phyloP scores from a whole-genome alignment of 495 filamentous ascomycete genomes.

The Thermochaetoides thermophila region DNA sequence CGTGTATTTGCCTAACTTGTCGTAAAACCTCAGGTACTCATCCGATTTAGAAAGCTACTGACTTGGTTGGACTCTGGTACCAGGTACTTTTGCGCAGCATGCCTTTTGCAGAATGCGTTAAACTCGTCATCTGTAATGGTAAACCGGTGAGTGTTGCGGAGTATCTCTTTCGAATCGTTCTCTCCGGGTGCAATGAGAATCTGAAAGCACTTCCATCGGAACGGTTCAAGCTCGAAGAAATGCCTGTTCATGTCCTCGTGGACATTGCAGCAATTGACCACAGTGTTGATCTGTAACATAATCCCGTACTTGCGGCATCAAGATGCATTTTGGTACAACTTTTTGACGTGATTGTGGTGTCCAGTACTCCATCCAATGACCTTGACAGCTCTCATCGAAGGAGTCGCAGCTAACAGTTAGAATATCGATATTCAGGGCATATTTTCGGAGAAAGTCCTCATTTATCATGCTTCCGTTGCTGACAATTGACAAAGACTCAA shows the following conservation, averaged over 20 bases:
- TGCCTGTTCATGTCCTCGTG: slow-evolving; percentile 39
- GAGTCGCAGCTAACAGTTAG: slow-evolving; percentile 43
- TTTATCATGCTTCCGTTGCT: slow-evolving; percentile 9
- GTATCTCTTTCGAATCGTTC: slow-evolving; percentile 32
- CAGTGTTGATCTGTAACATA: slow-evolving; percentile 47
- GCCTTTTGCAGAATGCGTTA: slow-evolving; percentile 31
- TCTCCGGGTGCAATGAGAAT: slow-evolving; percentile 40
- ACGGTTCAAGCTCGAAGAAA: slow-evolving; percentile 30
- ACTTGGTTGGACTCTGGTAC: slow-evolving; percentile 36
- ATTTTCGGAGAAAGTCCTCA: slow-evolving; percentile 19
- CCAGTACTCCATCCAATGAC: slow-evolving; percentile 36
- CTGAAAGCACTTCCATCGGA: slow-evolving; percentile 47
- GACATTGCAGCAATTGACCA: slow-evolving; percentile 35
- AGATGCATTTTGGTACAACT: slow-evolving; percentile 26
- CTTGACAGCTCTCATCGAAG: slow-evolving; percentile 40
- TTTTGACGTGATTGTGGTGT: slow-evolving; percentile 28
- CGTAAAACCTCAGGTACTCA: slow-evolving; percentile 41
- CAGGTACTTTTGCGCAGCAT: slow-evolving; percentile 26
- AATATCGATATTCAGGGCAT: slow-evolving; percentile 36
- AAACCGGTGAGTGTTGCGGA: slow-evolving; percentile 32
- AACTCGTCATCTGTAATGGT: slow-evolving; percentile 36
- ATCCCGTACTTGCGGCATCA: slow-evolving; percentile 34
- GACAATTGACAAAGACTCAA: slow-evolving; percentile 18
- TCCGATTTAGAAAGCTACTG: slow-evolving; percentile 39
- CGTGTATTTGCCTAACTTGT: slow-evolving; percentile 29